These are phyloP conservation scores for Aspergillus fructus DNA, from an alignment of 2,329 filamentous ascomycete genomes.

Conservation along the genomic window DNA sequence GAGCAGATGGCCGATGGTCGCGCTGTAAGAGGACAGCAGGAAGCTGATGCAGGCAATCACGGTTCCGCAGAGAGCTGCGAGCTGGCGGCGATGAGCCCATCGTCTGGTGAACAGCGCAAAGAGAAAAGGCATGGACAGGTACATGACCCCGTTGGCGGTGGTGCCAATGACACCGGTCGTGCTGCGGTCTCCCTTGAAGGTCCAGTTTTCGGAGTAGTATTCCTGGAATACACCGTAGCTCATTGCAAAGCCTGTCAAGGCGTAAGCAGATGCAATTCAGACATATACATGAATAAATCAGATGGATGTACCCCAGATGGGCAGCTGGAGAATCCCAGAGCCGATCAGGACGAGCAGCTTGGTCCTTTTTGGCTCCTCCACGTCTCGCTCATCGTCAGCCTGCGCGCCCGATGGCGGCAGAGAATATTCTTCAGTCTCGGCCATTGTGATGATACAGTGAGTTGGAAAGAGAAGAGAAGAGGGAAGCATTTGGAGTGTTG, in stretches of 20 bases:
- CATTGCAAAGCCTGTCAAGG: conserved; percentile 2
- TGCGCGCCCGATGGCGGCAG: not conserved
- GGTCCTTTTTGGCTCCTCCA: not conserved
- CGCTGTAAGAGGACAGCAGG: conserved; percentile 3
- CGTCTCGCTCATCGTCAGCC: not conserved
- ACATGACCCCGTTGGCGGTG: conserved; percentile 10
- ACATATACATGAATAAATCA: not conserved
- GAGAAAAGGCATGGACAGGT: conserved; percentile 8
- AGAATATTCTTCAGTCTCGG: not conserved
- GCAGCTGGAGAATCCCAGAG: conserved; percentile 5
- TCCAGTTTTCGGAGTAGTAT: conserved; percentile 8
- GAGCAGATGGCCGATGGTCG: not conserved
- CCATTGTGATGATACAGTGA: no score
- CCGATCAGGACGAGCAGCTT: conserved; percentile 4
- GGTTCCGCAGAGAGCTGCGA: conserved; percentile 1
- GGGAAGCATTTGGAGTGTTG: no score
- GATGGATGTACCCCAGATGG: conserved; percentile 5
- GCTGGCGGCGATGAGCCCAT: conserved; percentile 4
- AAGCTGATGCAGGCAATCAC: conserved; percentile 6
- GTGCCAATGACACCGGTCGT: conserved; percentile 5
- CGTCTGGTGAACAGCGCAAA: conserved; percentile 7
- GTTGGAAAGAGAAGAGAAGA: no score
- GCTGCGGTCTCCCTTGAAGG: conserved; percentile 7
- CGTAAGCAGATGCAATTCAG: not conserved
- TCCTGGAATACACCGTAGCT: conserved; percentile 10